phyloP scores from a whole-genome alignment of 2,329 filamentous ascomycete genomes.

The Claviceps citrina region DNA sequence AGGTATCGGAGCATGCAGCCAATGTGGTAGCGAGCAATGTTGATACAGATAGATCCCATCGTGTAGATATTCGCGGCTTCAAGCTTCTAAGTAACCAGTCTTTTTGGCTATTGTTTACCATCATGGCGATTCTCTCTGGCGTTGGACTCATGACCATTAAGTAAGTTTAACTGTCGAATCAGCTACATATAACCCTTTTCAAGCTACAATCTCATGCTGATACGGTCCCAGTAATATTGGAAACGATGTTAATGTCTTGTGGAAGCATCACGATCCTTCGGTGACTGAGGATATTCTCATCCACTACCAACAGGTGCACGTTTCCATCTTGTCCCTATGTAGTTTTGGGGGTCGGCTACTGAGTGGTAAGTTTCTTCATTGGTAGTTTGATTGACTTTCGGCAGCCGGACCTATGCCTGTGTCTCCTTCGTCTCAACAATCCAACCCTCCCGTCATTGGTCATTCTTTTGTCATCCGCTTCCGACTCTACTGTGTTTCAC shows the following conservation, averaged over 20 bases:
- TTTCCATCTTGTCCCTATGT: slow-evolving; percentile 80
- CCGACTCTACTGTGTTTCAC: too few relatives aligned
- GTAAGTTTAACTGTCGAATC: slow-evolving; percentile 34
- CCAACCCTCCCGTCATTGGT: not conserved
- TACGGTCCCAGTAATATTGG: slow-evolving; percentile 63
- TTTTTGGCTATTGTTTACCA: slow-evolving; percentile 81
- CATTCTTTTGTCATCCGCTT: not conserved
- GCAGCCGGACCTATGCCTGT: not conserved
- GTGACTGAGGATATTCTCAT: slow-evolving; percentile 61
- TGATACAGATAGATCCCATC: slow-evolving; percentile 60
- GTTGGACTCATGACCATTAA: slow-evolving; percentile 98
- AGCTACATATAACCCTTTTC: not conserved
- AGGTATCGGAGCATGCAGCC: slow-evolving; percentile 35
- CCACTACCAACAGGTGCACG: slow-evolving; percentile 73
- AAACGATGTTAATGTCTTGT: slow-evolving; percentile 73
- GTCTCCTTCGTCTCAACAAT: not conserved
- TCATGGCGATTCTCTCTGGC: slow-evolving; percentile 82
- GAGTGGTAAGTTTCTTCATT: slow-evolving; percentile 39
- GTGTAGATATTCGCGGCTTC: slow-evolving; percentile 81
- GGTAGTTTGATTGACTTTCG: not conserved
- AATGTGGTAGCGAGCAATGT: slow-evolving; percentile 42
- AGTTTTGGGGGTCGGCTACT: slow-evolving; percentile 71
- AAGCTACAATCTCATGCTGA: not conserved
- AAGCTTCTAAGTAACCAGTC: slow-evolving; percentile 54
- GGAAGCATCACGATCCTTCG: slow-evolving; percentile 68